These are phyloP conservation scores for Amphirosellinia nigrospora DNA, from an alignment of 495 filamentous ascomycete species.

Conservation along the genomic window DNA sequence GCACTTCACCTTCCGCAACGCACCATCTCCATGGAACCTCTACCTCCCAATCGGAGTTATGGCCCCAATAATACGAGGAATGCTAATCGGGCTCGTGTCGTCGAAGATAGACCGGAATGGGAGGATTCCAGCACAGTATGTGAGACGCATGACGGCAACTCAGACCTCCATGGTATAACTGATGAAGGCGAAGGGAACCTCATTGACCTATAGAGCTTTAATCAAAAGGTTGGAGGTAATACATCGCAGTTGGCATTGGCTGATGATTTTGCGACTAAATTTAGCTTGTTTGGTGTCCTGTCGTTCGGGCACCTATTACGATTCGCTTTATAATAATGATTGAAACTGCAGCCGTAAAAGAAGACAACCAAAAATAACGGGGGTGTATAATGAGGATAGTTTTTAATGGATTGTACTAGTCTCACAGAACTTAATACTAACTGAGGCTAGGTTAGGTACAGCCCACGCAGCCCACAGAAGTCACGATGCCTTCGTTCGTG, in stretches of 20 bases:
- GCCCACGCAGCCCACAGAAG: too few species aligned
- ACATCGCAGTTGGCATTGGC: background rate
- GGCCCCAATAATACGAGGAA: background rate
- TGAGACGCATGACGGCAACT: background rate
- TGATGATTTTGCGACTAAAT: background rate
- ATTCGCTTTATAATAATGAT: background rate
- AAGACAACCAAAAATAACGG: too few species aligned
- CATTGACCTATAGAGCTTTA: slow-evolving; percentile 10
- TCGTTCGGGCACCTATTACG: background rate
- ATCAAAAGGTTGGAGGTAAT: background rate
- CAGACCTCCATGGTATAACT: background rate
- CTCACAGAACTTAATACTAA: too few species aligned
- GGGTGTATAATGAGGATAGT: too few species aligned
- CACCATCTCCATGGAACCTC: background rate
- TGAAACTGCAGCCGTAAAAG: background rate
- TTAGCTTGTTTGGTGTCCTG: background rate
- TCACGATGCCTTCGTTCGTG: too few species aligned
- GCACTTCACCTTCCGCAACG: background rate
- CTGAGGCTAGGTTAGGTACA: too few species aligned
- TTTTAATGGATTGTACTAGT: too few species aligned
- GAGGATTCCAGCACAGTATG: slow-evolving; percentile 5
- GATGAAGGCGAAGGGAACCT: slow-evolving; percentile 11
- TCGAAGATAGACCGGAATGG: slow-evolving; percentile 21
- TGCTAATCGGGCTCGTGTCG: background rate
- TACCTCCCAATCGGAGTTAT: background rate